Base-by-base conservation (phyloP, 1,139 yeast genomes). In the Nakaseomyces kungkrabaensis region DNA sequence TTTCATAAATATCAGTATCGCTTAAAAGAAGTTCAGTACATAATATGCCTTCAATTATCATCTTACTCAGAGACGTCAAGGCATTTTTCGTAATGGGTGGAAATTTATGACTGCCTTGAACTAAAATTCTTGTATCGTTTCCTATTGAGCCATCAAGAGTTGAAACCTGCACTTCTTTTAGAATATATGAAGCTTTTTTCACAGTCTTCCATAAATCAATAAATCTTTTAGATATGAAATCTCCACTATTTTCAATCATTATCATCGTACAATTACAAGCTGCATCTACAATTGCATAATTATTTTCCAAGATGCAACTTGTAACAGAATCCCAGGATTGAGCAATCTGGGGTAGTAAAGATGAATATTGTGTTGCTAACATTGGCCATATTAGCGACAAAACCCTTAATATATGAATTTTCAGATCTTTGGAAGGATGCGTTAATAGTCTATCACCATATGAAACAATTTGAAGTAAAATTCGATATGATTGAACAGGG, bases 361-460 rank as follows among this genome's bases (percentile, higher is more conserved):
- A 72, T 10, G 74, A 70, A 50, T 76, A 73, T 53, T 82, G 78
- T 0, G 90, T 74, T 1, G 88, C 75, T 43, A 92, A 68, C 37
- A 87, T 62, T 0, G 90, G 88, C 36, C 83, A 68, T 0, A 79
- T 68, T 17, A 70, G 65, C 3, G 67, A 61, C 37, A 83, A 66
- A 0, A 86, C 73, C 29, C 67, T 71, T 45, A 89, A 64, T 6
- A 88, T 74, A 52, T 78, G 81, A 9, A 76, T 62, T 47, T 79
- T 76, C 32, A 90, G 67, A 2, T 72, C 66, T 5, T 73, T 65
- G 0, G 95, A 82, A 1, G 79, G 79, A 56, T 87, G 94, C 2
- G 88, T 79, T 37, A 88, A 66, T 48, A 88, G 72, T 51, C 85
- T 68, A 51, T 86, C 83, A 2, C 94, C 83, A 60, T 88, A 87